A percentile compares a stretch with the other conserved stretches of the same genome.
These are phyloP conservation scores for Chenopodium suecicum DNA, from an alignment of 148 eudicot genomes.

Conservation along the genomic window DNA sequence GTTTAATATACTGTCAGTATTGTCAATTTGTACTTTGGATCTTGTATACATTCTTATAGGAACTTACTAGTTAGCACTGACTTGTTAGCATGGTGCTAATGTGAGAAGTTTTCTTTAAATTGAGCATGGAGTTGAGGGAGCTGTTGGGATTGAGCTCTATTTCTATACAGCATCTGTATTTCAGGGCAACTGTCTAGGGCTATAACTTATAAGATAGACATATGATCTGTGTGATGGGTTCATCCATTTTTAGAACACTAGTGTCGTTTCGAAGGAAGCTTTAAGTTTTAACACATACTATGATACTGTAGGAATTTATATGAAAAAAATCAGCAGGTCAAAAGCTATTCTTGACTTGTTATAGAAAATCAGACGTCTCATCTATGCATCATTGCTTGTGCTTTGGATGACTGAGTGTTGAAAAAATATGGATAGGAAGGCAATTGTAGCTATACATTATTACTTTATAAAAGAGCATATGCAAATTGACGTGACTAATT, in stretches of 20 bases:
- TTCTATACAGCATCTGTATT: background rate
- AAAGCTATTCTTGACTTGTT: background rate
- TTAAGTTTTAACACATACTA: background rate
- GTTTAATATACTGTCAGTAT: background rate
- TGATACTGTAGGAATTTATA: no score
- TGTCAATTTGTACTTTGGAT: background rate
- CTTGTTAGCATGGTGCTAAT: background rate
- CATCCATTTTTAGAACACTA: background rate
- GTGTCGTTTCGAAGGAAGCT: background rate
- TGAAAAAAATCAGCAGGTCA: no score
- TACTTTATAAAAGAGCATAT: background rate
- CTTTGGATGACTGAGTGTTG: background rate
- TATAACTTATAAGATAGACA: background rate
- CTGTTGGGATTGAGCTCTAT: no score
- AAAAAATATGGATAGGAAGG: background rate
- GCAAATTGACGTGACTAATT: background rate
- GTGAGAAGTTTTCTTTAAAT: background rate
- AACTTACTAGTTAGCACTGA: background rate
- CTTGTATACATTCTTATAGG: background rate
- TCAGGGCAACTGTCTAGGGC: background rate
- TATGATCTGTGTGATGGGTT: background rate
- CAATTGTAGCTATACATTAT: no score
- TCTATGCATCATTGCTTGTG: background rate
- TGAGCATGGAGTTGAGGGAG: background rate
- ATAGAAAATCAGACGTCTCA: background rate